Conservation (phyloP, 768 basidiomycete species). For the Lactarius sp. region DNA sequence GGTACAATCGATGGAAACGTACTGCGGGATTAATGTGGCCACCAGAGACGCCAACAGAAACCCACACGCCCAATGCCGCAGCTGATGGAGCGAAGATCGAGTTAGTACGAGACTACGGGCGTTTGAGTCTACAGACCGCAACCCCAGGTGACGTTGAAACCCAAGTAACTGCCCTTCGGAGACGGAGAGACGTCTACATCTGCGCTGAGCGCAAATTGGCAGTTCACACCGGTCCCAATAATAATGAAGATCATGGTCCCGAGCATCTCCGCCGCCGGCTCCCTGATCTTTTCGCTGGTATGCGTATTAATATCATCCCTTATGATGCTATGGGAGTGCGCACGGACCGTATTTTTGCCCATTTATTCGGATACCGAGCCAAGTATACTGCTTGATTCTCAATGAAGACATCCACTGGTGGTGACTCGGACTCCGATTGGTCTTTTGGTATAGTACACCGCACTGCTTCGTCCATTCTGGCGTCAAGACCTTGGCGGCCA, state of each 20-base stretch:
- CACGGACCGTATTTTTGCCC: slow-evolving; percentile 24
- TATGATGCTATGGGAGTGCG: not conserved
- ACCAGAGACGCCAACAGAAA: slow-evolving; percentile 60
- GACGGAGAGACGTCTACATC: slow-evolving; percentile 23
- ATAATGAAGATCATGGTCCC: slow-evolving; percentile 30
- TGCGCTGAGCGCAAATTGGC: slow-evolving; percentile 27
- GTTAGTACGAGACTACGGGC: not conserved
- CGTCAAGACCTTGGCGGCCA: not conserved
- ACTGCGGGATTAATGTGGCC: slow-evolving; percentile 49
- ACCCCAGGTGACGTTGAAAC: slow-evolving; percentile 26
- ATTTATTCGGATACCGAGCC: slow-evolving; percentile 23
- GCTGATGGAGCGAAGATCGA: slow-evolving; percentile 31
- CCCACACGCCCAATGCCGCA: slow-evolving; percentile 64
- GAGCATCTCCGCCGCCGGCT: slow-evolving; percentile 29
- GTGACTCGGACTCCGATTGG: not conserved
- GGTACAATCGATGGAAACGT: not conserved
- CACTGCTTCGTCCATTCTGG: not conserved
- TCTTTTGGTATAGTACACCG: not conserved
- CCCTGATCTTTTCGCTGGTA: slow-evolving; percentile 18
- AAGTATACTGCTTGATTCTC: not conserved
- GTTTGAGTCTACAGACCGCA: slow-evolving; percentile 19
- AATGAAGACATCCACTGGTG: not conserved
- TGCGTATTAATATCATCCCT: not conserved
- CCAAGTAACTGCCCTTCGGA: slow-evolving; percentile 28
- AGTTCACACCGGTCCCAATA: slow-evolving; percentile 28